These are phyloP conservation scores for Kokia cookei DNA, from an alignment of 441 rosid species.

Conservation along the genomic window DNA sequence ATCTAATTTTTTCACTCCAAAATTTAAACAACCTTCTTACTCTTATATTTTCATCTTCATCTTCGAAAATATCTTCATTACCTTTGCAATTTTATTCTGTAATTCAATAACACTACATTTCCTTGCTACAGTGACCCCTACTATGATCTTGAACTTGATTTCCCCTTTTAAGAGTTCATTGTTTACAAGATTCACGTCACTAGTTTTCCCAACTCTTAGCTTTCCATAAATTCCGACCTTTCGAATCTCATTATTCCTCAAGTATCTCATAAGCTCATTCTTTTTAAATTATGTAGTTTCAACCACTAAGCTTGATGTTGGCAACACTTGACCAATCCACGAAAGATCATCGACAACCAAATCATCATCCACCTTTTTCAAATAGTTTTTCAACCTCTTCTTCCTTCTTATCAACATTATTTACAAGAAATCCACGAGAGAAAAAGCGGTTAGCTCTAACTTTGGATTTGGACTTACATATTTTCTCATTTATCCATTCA, in stretches of 20 bases:
- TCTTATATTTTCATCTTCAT: background rate
- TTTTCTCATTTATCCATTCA: background rate
- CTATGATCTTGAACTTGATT: background rate
- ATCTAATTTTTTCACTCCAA: constrained; percentile 9
- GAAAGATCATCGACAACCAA: background rate
- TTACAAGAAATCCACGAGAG: background rate
- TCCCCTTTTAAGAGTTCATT: background rate
- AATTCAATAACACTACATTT: background rate
- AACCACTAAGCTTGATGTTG: background rate
- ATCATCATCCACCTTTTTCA: background rate
- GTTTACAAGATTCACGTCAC: background rate
- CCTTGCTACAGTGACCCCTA: background rate
- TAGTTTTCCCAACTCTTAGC: constrained; percentile 5
- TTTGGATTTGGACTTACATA: background rate
- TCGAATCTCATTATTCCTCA: background rate
- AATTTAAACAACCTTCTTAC: background rate
- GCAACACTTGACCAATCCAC: background rate
- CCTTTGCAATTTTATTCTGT: background rate
- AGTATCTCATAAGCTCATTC: background rate
- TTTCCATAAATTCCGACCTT: background rate
- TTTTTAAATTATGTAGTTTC: background rate
- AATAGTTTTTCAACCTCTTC: background rate
- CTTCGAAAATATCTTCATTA: background rate
- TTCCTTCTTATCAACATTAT: background rate
- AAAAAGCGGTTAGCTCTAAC: background rate